Conservation (phyloP, 306 rosid genomes). For the Urtica urens region DNA sequence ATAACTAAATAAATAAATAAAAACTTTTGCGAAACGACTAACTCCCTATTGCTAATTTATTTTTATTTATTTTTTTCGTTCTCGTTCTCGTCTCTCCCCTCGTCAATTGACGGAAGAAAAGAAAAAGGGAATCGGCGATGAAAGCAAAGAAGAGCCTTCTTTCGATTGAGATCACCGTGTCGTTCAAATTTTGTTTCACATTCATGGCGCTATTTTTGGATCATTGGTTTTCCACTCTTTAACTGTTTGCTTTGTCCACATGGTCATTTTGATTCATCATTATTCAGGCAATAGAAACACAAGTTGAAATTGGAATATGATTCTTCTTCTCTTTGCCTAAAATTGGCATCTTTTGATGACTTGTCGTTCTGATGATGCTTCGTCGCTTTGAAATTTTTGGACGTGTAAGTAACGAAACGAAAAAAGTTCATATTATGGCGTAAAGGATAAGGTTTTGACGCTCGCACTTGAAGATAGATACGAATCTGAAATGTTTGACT, state of each 20-base stretch:
- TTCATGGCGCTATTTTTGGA: slow-evolving; percentile 32
- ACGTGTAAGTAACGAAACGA: too few species aligned
- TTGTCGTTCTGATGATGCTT: too few species aligned
- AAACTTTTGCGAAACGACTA: slow-evolving; percentile 1
- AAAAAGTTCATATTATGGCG: too few species aligned
- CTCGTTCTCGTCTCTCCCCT: slow-evolving; percentile 2
- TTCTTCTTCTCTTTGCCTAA: too few species aligned
- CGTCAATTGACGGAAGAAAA: slow-evolving; percentile 4
- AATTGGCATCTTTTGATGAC: too few species aligned
- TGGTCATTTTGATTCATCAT: slow-evolving; percentile 26
- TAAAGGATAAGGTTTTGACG: too few species aligned
- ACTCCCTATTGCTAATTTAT: slow-evolving; percentile 2
- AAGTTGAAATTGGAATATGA: slow-evolving; percentile 1
- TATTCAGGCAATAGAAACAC: slow-evolving; percentile 10
- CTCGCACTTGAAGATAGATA: too few species aligned
- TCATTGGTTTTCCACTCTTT: slow-evolving; percentile 19
- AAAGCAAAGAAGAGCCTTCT: too few species aligned
- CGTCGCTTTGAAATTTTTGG: too few species aligned
- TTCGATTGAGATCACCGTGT: slow-evolving; percentile 6
- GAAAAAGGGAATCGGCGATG: slow-evolving; percentile 7
- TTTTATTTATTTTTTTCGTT: neutral
- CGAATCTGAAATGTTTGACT: too few species aligned
- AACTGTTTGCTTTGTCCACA: slow-evolving; percentile 14
- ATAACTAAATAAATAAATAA: too few species aligned
- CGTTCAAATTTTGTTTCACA: slow-evolving; percentile 9